phyloP scores from a whole-genome alignment of 805 yeast species.

The Ogataea wickerhamii region DNA sequence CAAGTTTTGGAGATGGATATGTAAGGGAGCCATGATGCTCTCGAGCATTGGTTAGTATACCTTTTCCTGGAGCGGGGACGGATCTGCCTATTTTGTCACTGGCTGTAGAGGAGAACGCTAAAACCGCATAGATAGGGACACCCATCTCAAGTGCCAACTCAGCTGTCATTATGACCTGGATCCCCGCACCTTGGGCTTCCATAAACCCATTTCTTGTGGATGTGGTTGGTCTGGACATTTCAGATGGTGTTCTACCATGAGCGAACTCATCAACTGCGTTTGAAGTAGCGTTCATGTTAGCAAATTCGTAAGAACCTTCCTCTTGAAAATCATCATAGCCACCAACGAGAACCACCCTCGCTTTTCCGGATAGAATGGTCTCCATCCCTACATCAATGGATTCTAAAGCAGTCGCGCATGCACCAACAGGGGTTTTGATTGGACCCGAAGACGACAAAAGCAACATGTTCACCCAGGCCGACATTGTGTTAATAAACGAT shows the following conservation, averaged over 20 bases:
- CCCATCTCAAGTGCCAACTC: conserved; percentile 96
- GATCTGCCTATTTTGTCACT: conserved; percentile 98
- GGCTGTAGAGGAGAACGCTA: conserved; percentile 94
- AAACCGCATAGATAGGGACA: conserved; percentile 95
- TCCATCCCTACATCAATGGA: conserved; percentile 96
- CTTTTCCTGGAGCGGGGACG: conserved; percentile 99
- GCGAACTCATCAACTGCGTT: conserved; percentile 83
- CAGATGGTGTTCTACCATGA: conserved; percentile 96
- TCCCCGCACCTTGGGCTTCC: conserved; percentile 99
- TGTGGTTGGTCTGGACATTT: conserved; percentile 98
- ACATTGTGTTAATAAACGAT: conserved; percentile 97
- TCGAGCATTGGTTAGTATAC: conserved; percentile 96
- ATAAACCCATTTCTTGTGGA: conserved; percentile 95
- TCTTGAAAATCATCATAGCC: conserved; percentile 99
- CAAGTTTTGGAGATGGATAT: conserved; percentile 75
- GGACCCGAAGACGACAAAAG: conserved; percentile 97
- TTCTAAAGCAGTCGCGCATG: conserved; percentile 98
- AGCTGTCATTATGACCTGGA: conserved; percentile 94
- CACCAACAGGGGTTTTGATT: conserved; percentile 98
- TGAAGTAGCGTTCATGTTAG: conserved; percentile 98
- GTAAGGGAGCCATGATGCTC: conserved; percentile 82
- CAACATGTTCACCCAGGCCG: conserved; percentile 99
- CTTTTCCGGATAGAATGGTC: conserved; percentile 88
- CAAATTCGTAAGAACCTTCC: conserved; percentile 97
- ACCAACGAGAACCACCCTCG: conserved; percentile 95